phyloP scores from a whole-genome alignment of 2,329 filamentous ascomycete genomes.

The Hymenoscyphus scutula region DNA sequence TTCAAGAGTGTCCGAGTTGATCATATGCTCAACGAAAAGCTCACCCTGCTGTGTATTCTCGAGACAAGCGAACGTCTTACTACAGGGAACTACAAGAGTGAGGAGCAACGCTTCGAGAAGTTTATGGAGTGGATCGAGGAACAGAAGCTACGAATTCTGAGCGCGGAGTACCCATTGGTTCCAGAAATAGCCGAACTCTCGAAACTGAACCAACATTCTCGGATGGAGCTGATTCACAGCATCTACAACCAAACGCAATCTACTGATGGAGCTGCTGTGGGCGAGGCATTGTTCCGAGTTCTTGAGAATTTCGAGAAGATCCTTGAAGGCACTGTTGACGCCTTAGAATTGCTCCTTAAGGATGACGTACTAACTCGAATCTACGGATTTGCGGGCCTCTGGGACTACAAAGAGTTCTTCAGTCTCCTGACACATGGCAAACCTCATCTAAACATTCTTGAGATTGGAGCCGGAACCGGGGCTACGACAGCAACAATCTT shows the following conservation, averaged over 20 bases:
- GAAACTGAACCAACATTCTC: conserved; percentile 8
- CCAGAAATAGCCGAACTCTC: conserved; percentile 2
- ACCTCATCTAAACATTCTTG: conserved; percentile 23
- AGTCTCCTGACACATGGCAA: conserved; percentile 14
- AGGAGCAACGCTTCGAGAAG: conserved; percentile 8
- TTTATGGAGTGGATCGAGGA: conserved; percentile 11
- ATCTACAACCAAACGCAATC: not conserved
- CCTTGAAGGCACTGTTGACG: conserved; percentile 11
- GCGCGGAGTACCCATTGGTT: conserved; percentile 12
- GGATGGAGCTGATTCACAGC: not conserved
- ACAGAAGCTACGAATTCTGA: conserved; percentile 8
- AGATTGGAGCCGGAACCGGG: conserved; percentile 28
- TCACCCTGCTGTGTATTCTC: conserved; percentile 10
- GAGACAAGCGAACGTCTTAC: not conserved
- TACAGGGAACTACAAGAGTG: not conserved
- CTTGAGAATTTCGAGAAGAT: conserved; percentile 26
- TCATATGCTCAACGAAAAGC: conserved; percentile 16
- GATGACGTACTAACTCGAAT: conserved; percentile 18
- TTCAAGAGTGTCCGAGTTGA: conserved; percentile 10
- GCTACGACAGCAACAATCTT: conserved; percentile 23
- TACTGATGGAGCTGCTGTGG: not conserved
- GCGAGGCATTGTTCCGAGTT: conserved; percentile 3
- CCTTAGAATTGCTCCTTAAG: conserved; percentile 21
- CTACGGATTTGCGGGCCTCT: conserved; percentile 12
- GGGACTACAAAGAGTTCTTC: conserved; percentile 14